Evolutionary conservation across 2,329 filamentous ascomycete genomes (phyloP), one percentile per base, ranked within the genome.

Genomic region (Aspergillus sp.): DNA sequence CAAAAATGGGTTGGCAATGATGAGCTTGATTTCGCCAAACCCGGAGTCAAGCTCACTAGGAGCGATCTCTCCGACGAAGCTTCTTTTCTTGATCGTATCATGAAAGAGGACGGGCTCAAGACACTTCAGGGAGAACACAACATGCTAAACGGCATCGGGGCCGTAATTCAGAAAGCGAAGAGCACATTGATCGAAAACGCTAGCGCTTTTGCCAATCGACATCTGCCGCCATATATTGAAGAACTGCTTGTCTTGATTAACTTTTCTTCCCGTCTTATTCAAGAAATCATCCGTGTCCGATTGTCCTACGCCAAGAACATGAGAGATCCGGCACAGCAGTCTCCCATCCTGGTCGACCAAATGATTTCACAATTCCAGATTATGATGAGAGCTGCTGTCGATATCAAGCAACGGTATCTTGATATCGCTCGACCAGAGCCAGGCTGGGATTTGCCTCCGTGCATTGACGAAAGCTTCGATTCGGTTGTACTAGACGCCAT

Each of bases 321-420:
- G 88, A 96, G 94, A 79, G 94, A 98, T 71, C 92, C 93, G 9
- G 90, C 93, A 1, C 91, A 95, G 79, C 92, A 96, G 75, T 96
- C 93, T 66, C 85, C 91, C 28, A 90, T 99, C 81, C 92, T 99
- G 84, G 91, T 96, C 63, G 93, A 98, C 74, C 94, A 98, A 79
- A 96, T 98, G 91, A 97, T 99, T 65, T 85, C 91, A 0, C 95
- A 99, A 73, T 98, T 99, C 70, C 93, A 96, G 77, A 91, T 97
- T 49, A 82, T 98, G 58, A 87, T 99, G 66, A 93, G 91, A 72
- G 88, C 98, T 67, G 94, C 95, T 34, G 93, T 96, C 63, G 87
- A 90, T 64, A 97, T 98, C 78, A 99, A 98, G 77, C 87, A 91
- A 71, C 91, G 94, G 67, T 97, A 97, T 73, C 84, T 91, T 41